phyloP scores from a whole-genome alignment of 1,284 basidiomycete species.

The Sutorius eximius region DNA sequence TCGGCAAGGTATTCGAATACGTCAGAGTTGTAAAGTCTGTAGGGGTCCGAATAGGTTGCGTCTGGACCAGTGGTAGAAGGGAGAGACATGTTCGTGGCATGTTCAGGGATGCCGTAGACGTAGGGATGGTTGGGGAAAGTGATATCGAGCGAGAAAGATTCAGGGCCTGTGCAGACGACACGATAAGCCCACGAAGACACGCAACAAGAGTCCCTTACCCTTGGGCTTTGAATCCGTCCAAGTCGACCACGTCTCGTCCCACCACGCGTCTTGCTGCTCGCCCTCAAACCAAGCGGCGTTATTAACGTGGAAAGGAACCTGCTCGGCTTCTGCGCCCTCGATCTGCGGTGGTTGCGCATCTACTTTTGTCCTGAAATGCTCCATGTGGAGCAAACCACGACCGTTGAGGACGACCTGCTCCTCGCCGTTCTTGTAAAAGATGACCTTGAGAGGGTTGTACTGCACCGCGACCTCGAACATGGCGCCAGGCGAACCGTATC shows the following conservation, averaged over 20 bases:
- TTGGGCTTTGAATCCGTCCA: constrained; percentile 96
- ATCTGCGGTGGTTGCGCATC: constrained; percentile 42
- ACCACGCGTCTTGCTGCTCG: constrained; percentile 77
- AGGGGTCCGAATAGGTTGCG: constrained; percentile 83
- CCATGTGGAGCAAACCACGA: constrained; percentile 91
- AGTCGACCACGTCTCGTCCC: constrained; percentile 86
- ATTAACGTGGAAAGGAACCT: constrained; percentile 59
- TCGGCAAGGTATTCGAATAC: constrained; percentile 97
- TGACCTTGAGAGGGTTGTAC: constrained; percentile 74
- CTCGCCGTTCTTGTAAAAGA: constrained; percentile 70
- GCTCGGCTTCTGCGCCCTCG: constrained; percentile 44
- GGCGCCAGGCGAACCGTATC: constrained; percentile 57
- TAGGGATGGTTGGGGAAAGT: constrained; percentile 88
- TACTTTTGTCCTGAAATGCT: constrained; percentile 85
- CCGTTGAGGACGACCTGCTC: constrained; percentile 91
- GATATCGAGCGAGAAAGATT: constrained; percentile 91
- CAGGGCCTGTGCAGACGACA: constrained; percentile 65
- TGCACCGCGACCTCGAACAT: constrained; percentile 66
- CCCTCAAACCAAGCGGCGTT: constrained; percentile 84
- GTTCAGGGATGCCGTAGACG: constrained; percentile 96
- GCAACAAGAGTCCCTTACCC: constrained; percentile 49
- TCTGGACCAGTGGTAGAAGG: constrained; percentile 78
- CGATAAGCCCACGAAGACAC: not conserved
- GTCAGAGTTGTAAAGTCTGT: constrained; percentile 94
- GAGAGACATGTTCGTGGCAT: constrained; percentile 87